These are phyloP conservation scores for Teratosphaeria destructans DNA, from an alignment of 2,329 filamentous ascomycete species.

Conservation along the genomic window DNA sequence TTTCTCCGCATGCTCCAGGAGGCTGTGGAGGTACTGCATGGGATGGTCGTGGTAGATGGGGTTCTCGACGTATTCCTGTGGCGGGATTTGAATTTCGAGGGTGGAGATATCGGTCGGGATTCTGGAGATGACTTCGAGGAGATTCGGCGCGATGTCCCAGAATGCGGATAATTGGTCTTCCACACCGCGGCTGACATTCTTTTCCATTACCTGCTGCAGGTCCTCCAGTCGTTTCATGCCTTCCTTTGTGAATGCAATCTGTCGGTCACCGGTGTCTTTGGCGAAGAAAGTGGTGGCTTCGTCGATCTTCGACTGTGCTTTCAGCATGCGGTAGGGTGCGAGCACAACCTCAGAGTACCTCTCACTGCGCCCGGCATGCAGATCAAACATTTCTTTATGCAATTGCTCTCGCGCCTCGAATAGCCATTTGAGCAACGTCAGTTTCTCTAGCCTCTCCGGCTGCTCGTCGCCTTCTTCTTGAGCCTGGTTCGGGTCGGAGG, in stretches of 20 bases:
- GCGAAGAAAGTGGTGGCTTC: conserved; percentile 75
- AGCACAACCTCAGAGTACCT: conserved; percentile 78
- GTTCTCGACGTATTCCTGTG: conserved; percentile 73
- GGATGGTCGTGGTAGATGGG: conserved; percentile 71
- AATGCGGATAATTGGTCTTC: conserved; percentile 88
- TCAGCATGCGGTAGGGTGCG: conserved; percentile 62
- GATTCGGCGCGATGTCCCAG: conserved; percentile 89
- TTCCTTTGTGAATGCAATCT: conserved; percentile 59
- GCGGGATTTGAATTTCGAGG: conserved; percentile 69
- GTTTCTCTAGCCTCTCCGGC: conserved; percentile 84
- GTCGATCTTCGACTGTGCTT: conserved; percentile 67
- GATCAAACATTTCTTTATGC: conserved; percentile 73
- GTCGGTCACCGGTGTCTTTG: conserved; percentile 61
- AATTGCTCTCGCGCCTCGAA: conserved; percentile 88
- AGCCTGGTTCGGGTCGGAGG: conserved; percentile 64
- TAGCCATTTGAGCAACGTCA: conserved; percentile 92
- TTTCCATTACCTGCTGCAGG: conserved; percentile 69
- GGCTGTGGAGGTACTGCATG: conserved; percentile 77
- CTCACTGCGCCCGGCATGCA: conserved; percentile 70
- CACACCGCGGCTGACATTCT: conserved; percentile 76
- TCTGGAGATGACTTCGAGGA: conserved; percentile 68
- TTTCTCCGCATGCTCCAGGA: conserved; percentile 80
- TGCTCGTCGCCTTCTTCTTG: conserved; percentile 94
- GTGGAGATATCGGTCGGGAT: conserved; percentile 49
- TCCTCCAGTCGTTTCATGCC: conserved; percentile 62